Conservation (phyloP, 192 early-diverging fungal genomes). For the Coemansia sp. region DNA sequence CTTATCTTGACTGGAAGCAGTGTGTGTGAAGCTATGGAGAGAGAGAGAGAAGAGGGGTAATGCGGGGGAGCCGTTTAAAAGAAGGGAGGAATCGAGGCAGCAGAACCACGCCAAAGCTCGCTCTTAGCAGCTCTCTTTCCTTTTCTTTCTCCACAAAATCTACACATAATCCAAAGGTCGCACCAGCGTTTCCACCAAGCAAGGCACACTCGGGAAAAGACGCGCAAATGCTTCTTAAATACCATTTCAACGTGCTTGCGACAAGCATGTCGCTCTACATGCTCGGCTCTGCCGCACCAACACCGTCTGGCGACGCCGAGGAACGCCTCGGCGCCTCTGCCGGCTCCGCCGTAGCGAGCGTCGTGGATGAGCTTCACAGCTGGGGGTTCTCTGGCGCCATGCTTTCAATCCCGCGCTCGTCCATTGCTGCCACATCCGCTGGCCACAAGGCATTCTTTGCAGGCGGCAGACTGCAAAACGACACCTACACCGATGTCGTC, state of each 20-base stretch:
- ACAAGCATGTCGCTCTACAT: background rate
- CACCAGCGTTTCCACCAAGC: background rate
- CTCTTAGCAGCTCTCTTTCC: no score
- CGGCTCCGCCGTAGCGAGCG: background rate
- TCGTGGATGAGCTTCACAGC: constrained; percentile 11
- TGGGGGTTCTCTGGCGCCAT: constrained; percentile 41
- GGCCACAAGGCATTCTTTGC: constrained; percentile 50
- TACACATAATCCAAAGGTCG: background rate
- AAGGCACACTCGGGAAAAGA: background rate
- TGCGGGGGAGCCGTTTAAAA: no score
- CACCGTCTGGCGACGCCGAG: background rate
- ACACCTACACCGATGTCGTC: constrained; percentile 36
- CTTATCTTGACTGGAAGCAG: background rate
- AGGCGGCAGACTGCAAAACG: constrained; percentile 45
- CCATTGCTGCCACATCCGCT: constrained; percentile 34
- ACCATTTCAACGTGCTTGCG: background rate
- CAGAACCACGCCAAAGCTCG: no score
- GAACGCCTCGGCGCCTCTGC: background rate
- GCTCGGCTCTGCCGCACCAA: background rate
- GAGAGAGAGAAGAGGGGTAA: no score
- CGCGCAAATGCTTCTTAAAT: background rate
- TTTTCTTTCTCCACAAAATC: background rate
- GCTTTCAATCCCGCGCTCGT: constrained; percentile 42
- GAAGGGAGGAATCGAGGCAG: no score
- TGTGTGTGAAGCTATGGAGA: no score